phyloP scores from a whole-genome alignment of 495 filamentous ascomycete species.

The Penicillium tannophilum region DNA sequence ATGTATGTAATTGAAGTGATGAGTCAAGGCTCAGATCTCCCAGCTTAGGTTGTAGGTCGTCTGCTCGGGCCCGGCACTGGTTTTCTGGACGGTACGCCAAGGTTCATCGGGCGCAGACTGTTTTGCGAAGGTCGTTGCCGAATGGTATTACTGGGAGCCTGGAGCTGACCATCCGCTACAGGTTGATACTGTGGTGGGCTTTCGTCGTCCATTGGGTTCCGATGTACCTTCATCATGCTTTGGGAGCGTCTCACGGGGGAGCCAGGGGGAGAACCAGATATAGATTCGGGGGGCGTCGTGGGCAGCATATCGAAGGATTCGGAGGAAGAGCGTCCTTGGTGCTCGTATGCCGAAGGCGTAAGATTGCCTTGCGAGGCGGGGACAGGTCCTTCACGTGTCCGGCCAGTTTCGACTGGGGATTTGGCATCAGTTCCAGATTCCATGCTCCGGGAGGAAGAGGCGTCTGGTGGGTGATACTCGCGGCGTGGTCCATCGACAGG shows the following conservation, averaged over 20 bases:
- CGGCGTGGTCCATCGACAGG: constrained; percentile 65
- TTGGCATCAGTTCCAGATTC: constrained; percentile 48
- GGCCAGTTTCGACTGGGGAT: constrained; percentile 35
- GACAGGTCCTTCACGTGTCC: constrained; percentile 26
- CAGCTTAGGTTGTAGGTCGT: constrained; percentile 4
- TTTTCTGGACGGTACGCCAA: constrained; percentile 45
- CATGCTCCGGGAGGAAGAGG: constrained; percentile 37
- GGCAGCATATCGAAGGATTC: constrained; percentile 53
- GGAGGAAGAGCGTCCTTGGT: constrained; percentile 38
- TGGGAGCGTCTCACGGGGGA: constrained; percentile 41
- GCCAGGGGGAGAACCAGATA: constrained; percentile 38
- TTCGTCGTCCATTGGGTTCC: constrained; percentile 35
- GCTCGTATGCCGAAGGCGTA: constrained; percentile 21
- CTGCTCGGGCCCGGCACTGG: constrained; percentile 39
- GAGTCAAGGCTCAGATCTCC: background rate
- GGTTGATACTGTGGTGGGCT: constrained; percentile 44
- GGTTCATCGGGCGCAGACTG: constrained; percentile 37
- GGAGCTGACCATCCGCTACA: constrained; percentile 26
- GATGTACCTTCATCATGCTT: constrained; percentile 41
- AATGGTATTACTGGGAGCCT: constrained; percentile 11
- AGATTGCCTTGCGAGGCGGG: constrained; percentile 19
- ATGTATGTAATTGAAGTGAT: background rate
- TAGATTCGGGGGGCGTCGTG: constrained; percentile 43
- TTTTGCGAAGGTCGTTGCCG: constrained; percentile 25
- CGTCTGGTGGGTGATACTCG: constrained; percentile 61